Percentiles rank a stretch among this genome's conserved stretches.
These are phyloP conservation scores for Cryptococcus amylolentus DNA, from an alignment of 1,284 basidiomycete genomes.

Conservation along the genomic window DNA sequence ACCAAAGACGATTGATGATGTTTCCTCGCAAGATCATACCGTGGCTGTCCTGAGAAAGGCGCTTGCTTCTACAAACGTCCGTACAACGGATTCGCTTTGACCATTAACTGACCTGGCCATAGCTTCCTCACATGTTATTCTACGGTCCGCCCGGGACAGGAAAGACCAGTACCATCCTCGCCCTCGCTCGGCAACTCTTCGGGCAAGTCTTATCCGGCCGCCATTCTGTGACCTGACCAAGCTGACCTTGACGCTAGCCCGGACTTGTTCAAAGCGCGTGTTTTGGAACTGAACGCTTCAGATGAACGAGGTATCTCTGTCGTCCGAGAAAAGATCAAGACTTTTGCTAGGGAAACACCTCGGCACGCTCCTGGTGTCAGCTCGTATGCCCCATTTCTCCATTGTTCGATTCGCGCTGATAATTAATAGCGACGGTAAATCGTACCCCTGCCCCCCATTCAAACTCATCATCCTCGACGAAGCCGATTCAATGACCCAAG, in stretches of 20 bases:
- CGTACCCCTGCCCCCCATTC: constrained; percentile 94
- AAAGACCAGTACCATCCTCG: constrained; percentile 97
- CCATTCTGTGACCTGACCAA: neutral
- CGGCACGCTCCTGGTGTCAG: constrained; percentile 68
- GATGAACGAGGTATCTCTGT: constrained; percentile 97
- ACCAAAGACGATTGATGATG: constrained; percentile 95
- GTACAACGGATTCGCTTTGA: constrained; percentile 17
- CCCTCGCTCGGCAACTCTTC: constrained; percentile 88
- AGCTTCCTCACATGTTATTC: constrained; percentile 99
- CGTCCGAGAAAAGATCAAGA: constrained; percentile 97
- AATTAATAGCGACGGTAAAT: constrained; percentile 61
- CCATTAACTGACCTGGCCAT: constrained; percentile 1
- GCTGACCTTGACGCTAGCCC: constrained; percentile 58
- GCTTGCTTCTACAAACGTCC: constrained; percentile 84
- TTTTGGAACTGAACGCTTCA: constrained; percentile 97
- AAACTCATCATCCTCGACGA: constrained; percentile 99
- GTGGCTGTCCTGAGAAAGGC: constrained; percentile 89
- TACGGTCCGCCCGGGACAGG: constrained; percentile 99
- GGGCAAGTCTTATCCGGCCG: constrained; percentile 58
- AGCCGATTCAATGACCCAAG: constrained; percentile 99
- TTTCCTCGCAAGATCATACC: constrained; percentile 95
- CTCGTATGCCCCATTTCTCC: constrained; percentile 30
- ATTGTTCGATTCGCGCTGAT: neutral
- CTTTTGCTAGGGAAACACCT: constrained; percentile 92
- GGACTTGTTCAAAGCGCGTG: constrained; percentile 87